Conservation (phyloP, 768 basidiomycete genomes). For the Phaeotremella fagi region DNA sequence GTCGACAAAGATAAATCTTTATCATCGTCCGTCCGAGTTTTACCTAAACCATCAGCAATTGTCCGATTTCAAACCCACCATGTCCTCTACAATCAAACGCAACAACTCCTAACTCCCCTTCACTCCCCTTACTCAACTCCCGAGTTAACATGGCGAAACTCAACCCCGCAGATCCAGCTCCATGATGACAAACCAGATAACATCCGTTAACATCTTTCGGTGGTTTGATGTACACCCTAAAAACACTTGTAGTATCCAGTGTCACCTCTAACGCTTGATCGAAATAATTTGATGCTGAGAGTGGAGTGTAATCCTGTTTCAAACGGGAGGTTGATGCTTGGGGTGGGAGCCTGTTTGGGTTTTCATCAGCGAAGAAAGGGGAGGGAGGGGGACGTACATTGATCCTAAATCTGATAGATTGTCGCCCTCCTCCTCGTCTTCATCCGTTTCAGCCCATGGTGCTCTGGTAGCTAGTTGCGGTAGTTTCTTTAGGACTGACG, state of each 20-base stretch:
- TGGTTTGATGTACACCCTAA: conserved; percentile 78
- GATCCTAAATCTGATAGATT: conserved; percentile 56
- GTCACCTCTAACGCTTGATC: conserved; percentile 70
- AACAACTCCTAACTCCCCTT: conserved; percentile 73
- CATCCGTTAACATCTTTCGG: conserved; percentile 55
- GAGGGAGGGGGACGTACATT: background rate
- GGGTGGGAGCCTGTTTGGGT: conserved; percentile 4
- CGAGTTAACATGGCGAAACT: conserved; percentile 89
- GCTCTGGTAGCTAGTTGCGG: conserved; percentile 38
- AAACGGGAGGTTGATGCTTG: conserved; percentile 23
- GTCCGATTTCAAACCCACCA: conserved; percentile 53
- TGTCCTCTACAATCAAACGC: conserved; percentile 80
- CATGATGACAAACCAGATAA: conserved; percentile 88
- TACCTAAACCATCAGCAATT: conserved; percentile 53
- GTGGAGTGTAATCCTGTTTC: conserved; percentile 58
- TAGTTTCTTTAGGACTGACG: conserved; percentile 38
- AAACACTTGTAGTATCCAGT: conserved; percentile 65
- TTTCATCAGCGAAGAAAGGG: too few species aligned
- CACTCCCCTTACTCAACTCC: conserved; percentile 60
- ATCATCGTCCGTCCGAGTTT: conserved; percentile 54
- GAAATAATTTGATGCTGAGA: conserved; percentile 75
- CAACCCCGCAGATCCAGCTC: conserved; percentile 87
- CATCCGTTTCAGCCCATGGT: conserved; percentile 56
- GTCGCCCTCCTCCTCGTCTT: conserved; percentile 60
- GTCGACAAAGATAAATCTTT: conserved; percentile 66